Evolutionary conservation across 2,329 filamentous ascomycete genomes (phyloP).

Genomic region (Neonectria faginata): DNA sequence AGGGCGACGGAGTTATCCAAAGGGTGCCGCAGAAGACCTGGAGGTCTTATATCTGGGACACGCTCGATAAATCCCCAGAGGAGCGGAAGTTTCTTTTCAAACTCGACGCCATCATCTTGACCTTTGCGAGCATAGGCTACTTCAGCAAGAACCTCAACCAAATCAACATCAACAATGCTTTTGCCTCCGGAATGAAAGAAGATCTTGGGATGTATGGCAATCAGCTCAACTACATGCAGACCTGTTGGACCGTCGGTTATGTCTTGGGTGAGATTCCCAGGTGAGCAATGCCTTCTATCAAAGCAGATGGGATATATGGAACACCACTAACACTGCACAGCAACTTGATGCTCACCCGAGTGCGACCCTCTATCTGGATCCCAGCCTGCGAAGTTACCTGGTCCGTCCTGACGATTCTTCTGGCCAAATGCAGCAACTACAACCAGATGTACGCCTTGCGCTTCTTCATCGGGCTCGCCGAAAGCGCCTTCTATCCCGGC

Average conservation of each 20-base stretch:
- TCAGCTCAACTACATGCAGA: conserved; percentile 61
- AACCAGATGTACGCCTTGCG: conserved; percentile 53
- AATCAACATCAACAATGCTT: conserved; percentile 42
- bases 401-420: conserved; percentile 46
- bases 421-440: conserved; percentile 45
- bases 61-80: conserved; percentile 56
- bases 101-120: conserved; percentile 54
- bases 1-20: conserved; percentile 9
- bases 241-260: conserved; percentile 70
- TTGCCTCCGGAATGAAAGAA: conserved; percentile 59
- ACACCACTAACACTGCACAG: conserved; percentile 16
- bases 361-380: conserved; percentile 55
- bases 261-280: conserved; percentile 58
- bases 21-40: conserved; percentile 43
- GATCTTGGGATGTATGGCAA: conserved; percentile 59
- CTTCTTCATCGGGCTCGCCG: conserved; percentile 56
- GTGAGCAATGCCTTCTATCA: conserved; percentile 5
- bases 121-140: conserved; percentile 51
- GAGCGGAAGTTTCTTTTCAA: conserved; percentile 57
- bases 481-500: conserved; percentile 53
- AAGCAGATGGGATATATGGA: fast-evolving
- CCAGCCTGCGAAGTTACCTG: conserved; percentile 51
- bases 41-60: conserved; percentile 62
- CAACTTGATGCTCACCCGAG: conserved; percentile 51
- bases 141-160: conserved; percentile 54